A percentile compares a stretch with the other conserved stretches of the same genome.
These are phyloP conservation scores for Globisporangium camurandrum DNA, from an alignment of 352 stramenopile species.

Conservation along the genomic window DNA sequence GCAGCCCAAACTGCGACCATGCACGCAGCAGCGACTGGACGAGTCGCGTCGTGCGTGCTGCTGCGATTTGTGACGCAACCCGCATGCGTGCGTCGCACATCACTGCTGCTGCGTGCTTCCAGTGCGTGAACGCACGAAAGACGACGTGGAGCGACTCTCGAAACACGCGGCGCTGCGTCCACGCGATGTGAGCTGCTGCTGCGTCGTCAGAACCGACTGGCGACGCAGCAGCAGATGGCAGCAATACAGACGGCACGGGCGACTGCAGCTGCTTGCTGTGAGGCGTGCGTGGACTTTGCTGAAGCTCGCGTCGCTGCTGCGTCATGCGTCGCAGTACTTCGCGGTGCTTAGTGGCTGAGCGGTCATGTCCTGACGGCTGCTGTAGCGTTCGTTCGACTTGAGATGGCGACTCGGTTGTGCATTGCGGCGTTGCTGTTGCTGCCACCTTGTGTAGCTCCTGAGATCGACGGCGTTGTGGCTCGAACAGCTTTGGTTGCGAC, in stretches of 20 bases:
- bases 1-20: constrained; percentile 3
- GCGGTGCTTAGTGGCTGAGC: background rate
- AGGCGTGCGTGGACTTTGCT: background rate
- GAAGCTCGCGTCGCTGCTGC: constrained; percentile 6
- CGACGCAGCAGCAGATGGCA: no score
- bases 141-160: constrained; percentile 8
- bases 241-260: no score
- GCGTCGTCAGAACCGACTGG: no score
- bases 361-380: background rate
- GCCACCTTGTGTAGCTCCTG: no score
- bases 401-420: background rate
- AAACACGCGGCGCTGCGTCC: constrained; percentile 4
- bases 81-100: background rate
- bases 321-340: constrained; percentile 4
- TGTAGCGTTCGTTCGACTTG: background rate
- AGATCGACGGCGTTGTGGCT: no score
- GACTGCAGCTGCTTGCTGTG: background rate
- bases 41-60: background rate
- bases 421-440: background rate
- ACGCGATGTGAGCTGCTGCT: background rate
- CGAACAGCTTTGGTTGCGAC: no score
- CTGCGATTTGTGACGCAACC: background rate
- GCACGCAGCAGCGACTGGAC: background rate
- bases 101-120: constrained; percentile 4
- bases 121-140: constrained; percentile 8